phyloP scores from a whole-genome alignment of 75 land plant species.

The Picea glauca region DNA sequence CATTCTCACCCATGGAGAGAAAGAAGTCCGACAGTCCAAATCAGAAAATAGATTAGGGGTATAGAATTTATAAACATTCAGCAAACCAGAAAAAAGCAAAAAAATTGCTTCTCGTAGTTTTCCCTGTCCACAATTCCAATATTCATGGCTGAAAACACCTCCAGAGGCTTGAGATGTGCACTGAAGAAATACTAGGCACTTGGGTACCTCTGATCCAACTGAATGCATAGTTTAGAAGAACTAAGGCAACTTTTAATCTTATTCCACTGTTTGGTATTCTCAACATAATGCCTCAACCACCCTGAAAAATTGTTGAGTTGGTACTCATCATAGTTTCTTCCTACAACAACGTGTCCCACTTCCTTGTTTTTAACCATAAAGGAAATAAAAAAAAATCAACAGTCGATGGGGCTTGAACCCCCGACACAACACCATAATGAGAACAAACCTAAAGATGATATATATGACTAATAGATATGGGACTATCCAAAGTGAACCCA shows the following conservation, averaged over 20 bases:
- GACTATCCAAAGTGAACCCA: slow-evolving; percentile 72
- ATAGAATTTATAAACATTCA: too few relatives aligned
- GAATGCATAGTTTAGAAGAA: slow-evolving; percentile 34
- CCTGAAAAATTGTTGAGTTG: slow-evolving; percentile 55
- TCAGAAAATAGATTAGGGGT: too few relatives aligned
- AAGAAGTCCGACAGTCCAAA: too few relatives aligned
- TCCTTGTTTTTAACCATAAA: slow-evolving; percentile 69
- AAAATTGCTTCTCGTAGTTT: too few relatives aligned
- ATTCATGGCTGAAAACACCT: slow-evolving; percentile 21
- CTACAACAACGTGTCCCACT: slow-evolving; percentile 49
- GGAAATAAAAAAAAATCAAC: too few relatives aligned
- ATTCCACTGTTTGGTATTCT: slow-evolving; percentile 36
- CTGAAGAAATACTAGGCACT: too few relatives aligned
- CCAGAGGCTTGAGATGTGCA: slow-evolving; percentile 57
- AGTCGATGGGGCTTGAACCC: too few relatives aligned
- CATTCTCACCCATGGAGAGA: too few relatives aligned
- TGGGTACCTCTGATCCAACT: slow-evolving; percentile 13
- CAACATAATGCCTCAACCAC: slow-evolving; percentile 67
- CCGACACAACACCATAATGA: too few relatives aligned
- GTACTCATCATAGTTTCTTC: slow-evolving; percentile 61
- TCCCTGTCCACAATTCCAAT: too few relatives aligned
- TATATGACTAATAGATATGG: slow-evolving; percentile 74
- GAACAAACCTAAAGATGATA: slow-evolving; percentile 60
- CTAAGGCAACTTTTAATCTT: slow-evolving; percentile 58
- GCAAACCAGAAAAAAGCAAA: too few relatives aligned